These are phyloP conservation scores for Litchi chinensis DNA, from an alignment of 345 rosid genomes.

Conservation along the genomic window DNA sequence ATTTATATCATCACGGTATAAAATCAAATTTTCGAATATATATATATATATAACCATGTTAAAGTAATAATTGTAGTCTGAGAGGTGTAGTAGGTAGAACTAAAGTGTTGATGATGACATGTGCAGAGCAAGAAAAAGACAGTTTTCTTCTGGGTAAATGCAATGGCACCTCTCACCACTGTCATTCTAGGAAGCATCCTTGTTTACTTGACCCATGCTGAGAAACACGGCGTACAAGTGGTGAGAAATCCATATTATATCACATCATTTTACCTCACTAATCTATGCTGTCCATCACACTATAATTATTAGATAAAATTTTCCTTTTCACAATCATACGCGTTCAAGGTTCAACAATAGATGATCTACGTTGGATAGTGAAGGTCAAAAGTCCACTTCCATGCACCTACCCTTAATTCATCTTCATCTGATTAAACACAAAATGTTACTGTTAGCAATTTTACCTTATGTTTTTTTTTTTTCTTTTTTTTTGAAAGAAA, in stretches of 20 bases:
- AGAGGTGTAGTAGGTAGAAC: too few relatives aligned
- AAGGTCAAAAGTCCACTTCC: too few relatives aligned
- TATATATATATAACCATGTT: too few relatives aligned
- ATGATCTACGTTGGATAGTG: too few relatives aligned
- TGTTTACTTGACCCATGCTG: constrained; percentile 84
- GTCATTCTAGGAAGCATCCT: constrained; percentile 84
- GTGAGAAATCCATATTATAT: constrained; percentile 34
- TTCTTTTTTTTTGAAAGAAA: neutral
- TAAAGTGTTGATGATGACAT: neutral
- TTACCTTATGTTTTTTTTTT: neutral
- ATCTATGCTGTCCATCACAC: too few relatives aligned
- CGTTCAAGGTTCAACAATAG: neutral
- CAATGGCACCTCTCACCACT: constrained; percentile 89
- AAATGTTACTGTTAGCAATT: neutral
- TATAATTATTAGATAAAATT: neutral
- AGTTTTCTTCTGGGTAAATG: constrained; percentile 83
- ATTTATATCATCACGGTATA: too few relatives aligned
- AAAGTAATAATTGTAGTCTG: too few relatives aligned
- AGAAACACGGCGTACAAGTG: constrained; percentile 95
- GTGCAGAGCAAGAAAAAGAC: constrained; percentile 75
- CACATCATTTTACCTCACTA: too few relatives aligned
- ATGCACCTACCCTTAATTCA: too few relatives aligned
- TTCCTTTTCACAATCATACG: neutral
- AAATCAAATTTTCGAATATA: too few relatives aligned
- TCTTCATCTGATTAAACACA: neutral